A percentile compares a stretch with the other conserved stretches of the same genome.
Conservation (phyloP, 108 stramenopile species). For the Skeletonema menzelii region DNA sequence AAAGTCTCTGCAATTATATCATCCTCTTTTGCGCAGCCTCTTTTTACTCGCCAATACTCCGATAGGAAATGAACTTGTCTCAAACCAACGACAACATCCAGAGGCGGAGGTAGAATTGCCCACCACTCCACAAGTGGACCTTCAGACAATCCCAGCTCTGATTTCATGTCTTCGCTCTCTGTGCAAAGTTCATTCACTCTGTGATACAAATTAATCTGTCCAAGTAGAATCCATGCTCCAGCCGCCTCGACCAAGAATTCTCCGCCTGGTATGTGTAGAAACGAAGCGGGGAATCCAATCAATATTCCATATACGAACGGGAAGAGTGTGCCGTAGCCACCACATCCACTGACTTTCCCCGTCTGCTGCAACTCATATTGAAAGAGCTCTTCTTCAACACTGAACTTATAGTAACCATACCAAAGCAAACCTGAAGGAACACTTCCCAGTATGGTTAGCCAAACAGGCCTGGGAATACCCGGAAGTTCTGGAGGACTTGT, state of each 20-base stretch:
- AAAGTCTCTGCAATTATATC: slow-evolving; percentile 63
- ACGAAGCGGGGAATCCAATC: slow-evolving; percentile 53
- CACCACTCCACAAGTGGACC: slow-evolving; percentile 67
- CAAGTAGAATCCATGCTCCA: slow-evolving; percentile 53
- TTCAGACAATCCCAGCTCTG: slow-evolving; percentile 23
- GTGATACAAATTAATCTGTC: slow-evolving; percentile 68
- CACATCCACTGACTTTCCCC: slow-evolving; percentile 56
- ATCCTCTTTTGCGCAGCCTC: slow-evolving; percentile 52
- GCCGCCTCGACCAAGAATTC: slow-evolving; percentile 42
- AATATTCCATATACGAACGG: slow-evolving; percentile 66
- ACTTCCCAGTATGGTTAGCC: slow-evolving; percentile 63
- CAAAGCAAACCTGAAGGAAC: slow-evolving; percentile 66
- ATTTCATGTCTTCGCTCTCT: slow-evolving; percentile 31
- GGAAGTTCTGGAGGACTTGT: slow-evolving; percentile 65
- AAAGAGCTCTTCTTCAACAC: slow-evolving; percentile 70
- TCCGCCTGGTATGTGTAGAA: slow-evolving; percentile 52
- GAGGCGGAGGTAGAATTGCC: slow-evolving; percentile 69
- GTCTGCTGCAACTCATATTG: slow-evolving; percentile 55
- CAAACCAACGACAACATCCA: slow-evolving; percentile 75
- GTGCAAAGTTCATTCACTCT: slow-evolving; percentile 74
- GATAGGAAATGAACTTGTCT: slow-evolving; percentile 75
- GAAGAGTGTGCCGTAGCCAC: slow-evolving; percentile 68
- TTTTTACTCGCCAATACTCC: slow-evolving; percentile 57
- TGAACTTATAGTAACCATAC: slow-evolving; percentile 77
- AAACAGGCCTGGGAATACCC: slow-evolving; percentile 61